These are phyloP conservation scores for Ophiocytium majus DNA, from an alignment of 352 stramenopile genomes.

Conservation along the genomic window DNA sequence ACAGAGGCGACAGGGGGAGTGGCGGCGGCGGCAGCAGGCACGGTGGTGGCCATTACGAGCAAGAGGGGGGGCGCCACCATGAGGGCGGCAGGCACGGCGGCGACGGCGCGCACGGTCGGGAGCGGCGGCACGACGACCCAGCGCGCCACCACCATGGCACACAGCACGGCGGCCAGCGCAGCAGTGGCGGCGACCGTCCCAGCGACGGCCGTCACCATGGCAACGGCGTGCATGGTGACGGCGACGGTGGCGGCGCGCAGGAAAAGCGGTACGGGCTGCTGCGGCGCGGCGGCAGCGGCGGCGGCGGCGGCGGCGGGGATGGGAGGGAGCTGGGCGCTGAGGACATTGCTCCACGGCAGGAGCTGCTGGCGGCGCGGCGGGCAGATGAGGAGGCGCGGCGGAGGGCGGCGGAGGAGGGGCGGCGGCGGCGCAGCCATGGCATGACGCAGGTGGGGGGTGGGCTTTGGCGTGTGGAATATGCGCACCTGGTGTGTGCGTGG, in stretches of 20 bases:
- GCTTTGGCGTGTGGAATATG: neutral
- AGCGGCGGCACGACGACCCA: neutral
- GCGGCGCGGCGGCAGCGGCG: constrained; percentile 20
- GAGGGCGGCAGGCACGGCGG: neutral
- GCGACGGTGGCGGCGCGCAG: neutral
- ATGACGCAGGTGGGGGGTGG: constrained; percentile 7
- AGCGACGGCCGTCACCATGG: neutral
- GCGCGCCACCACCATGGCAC: constrained; percentile 25
- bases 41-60: neutral
- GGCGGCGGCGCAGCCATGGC: constrained; percentile 22
- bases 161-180: neutral
- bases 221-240: neutral
- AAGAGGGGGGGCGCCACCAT: too few relatives aligned
- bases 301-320: constrained; percentile 5
- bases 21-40: neutral
- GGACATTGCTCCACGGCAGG: constrained; percentile 31
- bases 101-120: neutral
- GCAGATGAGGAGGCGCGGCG: constrained; percentile 28
- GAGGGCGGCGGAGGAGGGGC: constrained; percentile 24
- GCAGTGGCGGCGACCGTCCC: neutral
- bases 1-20: neutral
- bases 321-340: neutral
- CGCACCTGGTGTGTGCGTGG: too few relatives aligned
- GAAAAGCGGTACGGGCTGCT: constrained; percentile 31
- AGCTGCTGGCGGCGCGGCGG: constrained; percentile 37